Conservation (phyloP, 2,329 filamentous ascomycete genomes). For the Ophiocordyceps australis region DNA sequence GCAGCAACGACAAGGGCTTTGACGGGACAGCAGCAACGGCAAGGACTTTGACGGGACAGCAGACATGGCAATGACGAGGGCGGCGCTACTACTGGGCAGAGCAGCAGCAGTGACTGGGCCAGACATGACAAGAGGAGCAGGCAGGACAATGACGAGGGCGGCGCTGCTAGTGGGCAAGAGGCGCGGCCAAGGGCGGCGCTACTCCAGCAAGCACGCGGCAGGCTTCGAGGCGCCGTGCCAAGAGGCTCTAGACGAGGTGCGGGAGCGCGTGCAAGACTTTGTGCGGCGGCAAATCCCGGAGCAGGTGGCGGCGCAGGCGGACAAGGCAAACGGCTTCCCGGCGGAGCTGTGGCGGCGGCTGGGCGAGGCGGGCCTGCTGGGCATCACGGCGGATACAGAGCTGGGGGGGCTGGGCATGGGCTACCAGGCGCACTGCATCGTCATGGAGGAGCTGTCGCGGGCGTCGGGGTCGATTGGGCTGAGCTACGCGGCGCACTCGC, state of each 20-base stretch:
- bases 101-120: no score
- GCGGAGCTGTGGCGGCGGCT: slow-evolving; percentile 85
- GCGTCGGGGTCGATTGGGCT: slow-evolving; percentile 72
- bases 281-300: slow-evolving; percentile 73
- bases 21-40: no score
- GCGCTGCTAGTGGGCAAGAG: no score
- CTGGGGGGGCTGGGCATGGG: slow-evolving; percentile 83
- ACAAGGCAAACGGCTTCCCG: slow-evolving; percentile 76
- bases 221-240: slow-evolving; percentile 51
- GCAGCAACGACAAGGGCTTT: no score
- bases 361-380: slow-evolving; percentile 78
- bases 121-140: no score
- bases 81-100: no score
- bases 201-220: slow-evolving; percentile 31
- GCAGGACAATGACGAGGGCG: no score
- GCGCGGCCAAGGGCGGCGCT: slow-evolving; percentile 31
- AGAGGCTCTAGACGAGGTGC: slow-evolving; percentile 61
- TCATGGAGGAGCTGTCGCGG: slow-evolving; percentile 86
- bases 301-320: slow-evolving; percentile 66
- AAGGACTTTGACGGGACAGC: no score
- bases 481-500: slow-evolving; percentile 89
- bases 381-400: slow-evolving; percentile 83
- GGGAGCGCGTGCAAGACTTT: slow-evolving; percentile 78
- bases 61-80: no score
- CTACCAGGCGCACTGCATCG: slow-evolving; percentile 89